Evolutionary conservation across 2,329 filamentous ascomycete genomes (phyloP).

Genomic region (Fusarium subglutinans): DNA sequence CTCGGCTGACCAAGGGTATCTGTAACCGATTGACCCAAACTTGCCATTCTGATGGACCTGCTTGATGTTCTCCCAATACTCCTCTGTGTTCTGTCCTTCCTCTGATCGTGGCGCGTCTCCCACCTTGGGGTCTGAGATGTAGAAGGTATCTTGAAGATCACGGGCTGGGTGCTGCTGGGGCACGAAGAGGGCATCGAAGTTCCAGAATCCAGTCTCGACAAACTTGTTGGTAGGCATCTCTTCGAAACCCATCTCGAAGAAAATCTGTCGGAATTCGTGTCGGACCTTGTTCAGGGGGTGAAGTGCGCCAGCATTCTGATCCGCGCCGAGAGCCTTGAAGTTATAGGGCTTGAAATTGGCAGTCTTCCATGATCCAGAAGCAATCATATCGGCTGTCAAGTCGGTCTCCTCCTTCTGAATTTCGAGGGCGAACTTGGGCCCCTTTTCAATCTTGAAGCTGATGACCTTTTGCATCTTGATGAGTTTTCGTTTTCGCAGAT

Average conservation of each 20-base stretch:
- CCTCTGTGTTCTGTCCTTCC: slow-evolving; percentile 74
- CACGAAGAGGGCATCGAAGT: slow-evolving; percentile 96
- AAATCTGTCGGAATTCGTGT: slow-evolving; percentile 95
- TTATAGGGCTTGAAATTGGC: slow-evolving; percentile 85
- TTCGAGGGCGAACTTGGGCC: slow-evolving; percentile 86
- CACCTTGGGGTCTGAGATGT: slow-evolving; percentile 86
- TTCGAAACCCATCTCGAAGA: slow-evolving; percentile 98
- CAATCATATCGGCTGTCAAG: slow-evolving; percentile 91
- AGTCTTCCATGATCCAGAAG: slow-evolving; percentile 89
- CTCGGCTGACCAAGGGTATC: slow-evolving; percentile 90
- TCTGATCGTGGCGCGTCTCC: slow-evolving; percentile 74
- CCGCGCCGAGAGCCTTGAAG: slow-evolving; percentile 76
- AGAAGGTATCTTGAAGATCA: slow-evolving; percentile 98
- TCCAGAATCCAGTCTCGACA: slow-evolving; percentile 98
- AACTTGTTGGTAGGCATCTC: slow-evolving; percentile 97
- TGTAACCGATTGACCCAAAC: slow-evolving; percentile 94
- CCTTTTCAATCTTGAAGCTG: slow-evolving; percentile 85
- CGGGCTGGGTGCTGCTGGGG: slow-evolving; percentile 95
- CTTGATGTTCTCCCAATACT: slow-evolving; percentile 89
- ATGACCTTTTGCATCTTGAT: slow-evolving; percentile 85
- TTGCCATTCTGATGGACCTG: slow-evolving; percentile 91
- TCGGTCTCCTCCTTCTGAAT: slow-evolving; percentile 95
- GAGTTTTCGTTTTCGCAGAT: slow-evolving; percentile 93
- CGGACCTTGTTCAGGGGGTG: slow-evolving; percentile 92
- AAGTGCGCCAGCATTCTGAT: slow-evolving; percentile 68